A percentile compares a stretch with the other conserved stretches of the same genome.
Conservation (phyloP, 768 basidiomycete genomes). For the Collybia sordida region DNA sequence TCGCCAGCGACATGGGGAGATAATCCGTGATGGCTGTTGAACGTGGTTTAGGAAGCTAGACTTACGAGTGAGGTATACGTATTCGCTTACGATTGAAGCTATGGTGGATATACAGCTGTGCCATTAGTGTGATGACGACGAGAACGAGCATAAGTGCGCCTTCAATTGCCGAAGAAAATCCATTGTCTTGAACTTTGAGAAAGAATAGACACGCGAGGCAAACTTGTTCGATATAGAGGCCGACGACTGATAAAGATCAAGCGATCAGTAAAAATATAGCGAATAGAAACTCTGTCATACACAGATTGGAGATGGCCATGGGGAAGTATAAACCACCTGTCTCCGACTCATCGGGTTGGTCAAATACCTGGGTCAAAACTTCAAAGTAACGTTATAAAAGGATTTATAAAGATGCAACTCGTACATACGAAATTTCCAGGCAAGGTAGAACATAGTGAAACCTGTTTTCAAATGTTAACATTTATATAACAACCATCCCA, state of each 20-base stretch:
- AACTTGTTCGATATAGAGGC: conserved; percentile 71
- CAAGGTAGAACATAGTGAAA: conserved; percentile 57
- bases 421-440: conserved; percentile 57
- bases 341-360: conserved; percentile 49
- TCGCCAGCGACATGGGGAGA: conserved; percentile 65
- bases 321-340: conserved; percentile 46
- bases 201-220: conserved; percentile 69
- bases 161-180: conserved; percentile 35
- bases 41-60: not conserved
- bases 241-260: conserved; percentile 42
- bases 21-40: conserved; percentile 47
- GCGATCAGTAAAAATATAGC: conserved; percentile 14
- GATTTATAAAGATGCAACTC: not conserved
- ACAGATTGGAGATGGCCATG: conserved; percentile 49
- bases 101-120: conserved; percentile 36
- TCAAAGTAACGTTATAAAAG: not conserved
- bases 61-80: not conserved
- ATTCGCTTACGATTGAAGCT: conserved; percentile 39
- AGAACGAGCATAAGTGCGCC: conserved; percentile 61
- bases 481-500: not conserved
- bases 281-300: conserved; percentile 26
- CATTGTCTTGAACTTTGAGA: conserved; percentile 43
- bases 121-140: conserved; percentile 47
- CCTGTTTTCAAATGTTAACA: conserved; percentile 18
- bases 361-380: conserved; percentile 54